Base-by-base conservation (phyloP, 2,329 filamentous ascomycete genomes). In the Diaporthe sp. region DNA sequence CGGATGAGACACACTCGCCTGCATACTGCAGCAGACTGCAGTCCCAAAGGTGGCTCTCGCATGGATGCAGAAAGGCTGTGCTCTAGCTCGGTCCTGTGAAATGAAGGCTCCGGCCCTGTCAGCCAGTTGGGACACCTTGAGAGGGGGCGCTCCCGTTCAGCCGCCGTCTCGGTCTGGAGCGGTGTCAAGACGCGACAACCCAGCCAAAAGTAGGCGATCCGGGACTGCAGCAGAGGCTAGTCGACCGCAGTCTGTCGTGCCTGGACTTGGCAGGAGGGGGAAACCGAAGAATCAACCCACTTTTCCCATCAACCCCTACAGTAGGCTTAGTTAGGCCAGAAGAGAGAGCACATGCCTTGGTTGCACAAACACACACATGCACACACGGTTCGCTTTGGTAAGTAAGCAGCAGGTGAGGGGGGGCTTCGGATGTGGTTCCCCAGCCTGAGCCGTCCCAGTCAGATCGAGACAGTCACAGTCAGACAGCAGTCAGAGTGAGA, bases 251-350 rank as follows among this genome's bases (percentile, higher is more conserved):
- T 39, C 47, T 68, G 65, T 68, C 34, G 65, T 68, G 65, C 65
- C 65, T 68, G 47, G 65, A 39, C 65, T 68, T 68, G 65, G 65
- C 65, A 68, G 65, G 65, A 68, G 65, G 65, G 65, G 65, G 47
- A 51, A 53, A 39, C 20, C 31, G 31, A 51, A 53, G 31, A 67
- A 68, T 68, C 63, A 68, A 71, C 34, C 49, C 68, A 71, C 68
- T 47, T 58, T 71, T 71, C 22, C 42, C 68, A 57, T 58, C 67
- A 57, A 71, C 47, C 13, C 49, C 34, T 8, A 34, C 34, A 34
- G 34, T 34, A 22, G 31, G 12, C 51, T 22, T 34, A 31, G 55
- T 22, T 28, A 12, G 25, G 12, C 22, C 6, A 17, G 34, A 34
- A 9, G 34, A 63, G 60, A 34, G 34, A 63, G 60, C 60, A 63